phyloP scores from a whole-genome alignment of 208 protist genomes.

The Strigomonas culicis region DNA sequence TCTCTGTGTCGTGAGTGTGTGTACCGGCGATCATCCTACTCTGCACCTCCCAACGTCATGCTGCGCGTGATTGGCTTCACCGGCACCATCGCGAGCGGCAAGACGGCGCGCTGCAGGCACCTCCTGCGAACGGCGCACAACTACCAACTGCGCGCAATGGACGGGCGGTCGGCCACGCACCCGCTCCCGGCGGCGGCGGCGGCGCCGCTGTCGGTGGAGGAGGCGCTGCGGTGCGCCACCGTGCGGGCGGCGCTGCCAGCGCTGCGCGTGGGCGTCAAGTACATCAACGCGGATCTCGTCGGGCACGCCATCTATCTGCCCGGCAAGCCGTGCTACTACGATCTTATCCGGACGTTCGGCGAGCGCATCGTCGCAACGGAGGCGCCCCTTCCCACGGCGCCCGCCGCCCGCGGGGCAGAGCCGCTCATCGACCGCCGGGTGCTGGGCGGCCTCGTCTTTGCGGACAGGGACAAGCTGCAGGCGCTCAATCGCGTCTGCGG shows the following conservation, averaged over 20 bases:
- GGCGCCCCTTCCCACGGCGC: background rate
- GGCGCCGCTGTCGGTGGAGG: background rate
- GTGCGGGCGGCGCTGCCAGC: background rate
- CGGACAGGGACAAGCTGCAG: slow-evolving; percentile 29
- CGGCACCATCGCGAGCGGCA: slow-evolving; percentile 79
- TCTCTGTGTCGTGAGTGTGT: no score
- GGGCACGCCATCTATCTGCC: slow-evolving; percentile 71
- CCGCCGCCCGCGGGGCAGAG: background rate
- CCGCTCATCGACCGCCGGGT: slow-evolving; percentile 46
- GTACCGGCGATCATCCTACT: no score
- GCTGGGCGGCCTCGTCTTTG: slow-evolving; percentile 55
- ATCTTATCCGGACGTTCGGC: slow-evolving; percentile 54
- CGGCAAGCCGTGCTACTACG: slow-evolving; percentile 61
- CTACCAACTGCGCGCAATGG: background rate
- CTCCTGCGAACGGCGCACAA: slow-evolving; percentile 31
- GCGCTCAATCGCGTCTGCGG: slow-evolving; percentile 67
- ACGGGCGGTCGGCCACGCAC: background rate
- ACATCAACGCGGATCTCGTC: slow-evolving; percentile 63
- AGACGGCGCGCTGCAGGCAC: slow-evolving; percentile 60
- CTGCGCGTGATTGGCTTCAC: slow-evolving; percentile 56
- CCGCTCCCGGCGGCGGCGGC: slow-evolving; percentile 3
- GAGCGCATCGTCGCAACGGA: slow-evolving; percentile 25
- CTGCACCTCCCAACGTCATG: no score
- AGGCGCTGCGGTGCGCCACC: slow-evolving; percentile 2
- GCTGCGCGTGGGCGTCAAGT: slow-evolving; percentile 23